A percentile compares a stretch with the other conserved stretches of the same genome.
Conservation (phyloP, 2,329 filamentous ascomycete species). For the Chrysosporium keratinophilum region DNA sequence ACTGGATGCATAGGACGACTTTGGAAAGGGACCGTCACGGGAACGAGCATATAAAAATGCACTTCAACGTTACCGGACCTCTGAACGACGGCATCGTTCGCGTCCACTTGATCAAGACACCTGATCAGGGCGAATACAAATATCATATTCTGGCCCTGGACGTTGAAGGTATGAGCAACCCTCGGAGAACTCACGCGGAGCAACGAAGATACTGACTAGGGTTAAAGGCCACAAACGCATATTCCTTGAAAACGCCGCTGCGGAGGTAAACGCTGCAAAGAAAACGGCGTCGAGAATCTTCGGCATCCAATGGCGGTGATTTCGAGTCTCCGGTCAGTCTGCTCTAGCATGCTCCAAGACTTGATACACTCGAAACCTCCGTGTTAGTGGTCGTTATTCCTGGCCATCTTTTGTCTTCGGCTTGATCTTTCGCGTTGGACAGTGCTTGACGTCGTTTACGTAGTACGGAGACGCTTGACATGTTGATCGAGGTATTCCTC, state of each 20-base stretch:
- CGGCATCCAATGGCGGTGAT: slow-evolving; percentile 39
- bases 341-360: not conserved
- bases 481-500: too few relatives aligned
- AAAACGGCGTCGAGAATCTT: slow-evolving; percentile 41
- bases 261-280: slow-evolving; percentile 29
- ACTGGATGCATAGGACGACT: slow-evolving; percentile 47
- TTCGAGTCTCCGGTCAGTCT: not conserved
- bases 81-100: slow-evolving; percentile 61
- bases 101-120: slow-evolving; percentile 64
- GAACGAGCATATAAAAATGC: slow-evolving; percentile 70
- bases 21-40: slow-evolving; percentile 62
- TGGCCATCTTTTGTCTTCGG: too few relatives aligned
- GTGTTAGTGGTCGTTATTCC: too few relatives aligned
- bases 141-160: slow-evolving; percentile 76
- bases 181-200: not conserved
- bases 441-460: too few relatives aligned
- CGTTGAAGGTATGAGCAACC: slow-evolving; percentile 48
- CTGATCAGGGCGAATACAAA: slow-evolving; percentile 56
- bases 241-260: slow-evolving; percentile 37
- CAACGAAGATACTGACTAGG: not conserved
- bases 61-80: slow-evolving; percentile 74
- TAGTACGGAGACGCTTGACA: too few relatives aligned
- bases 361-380: too few relatives aligned
- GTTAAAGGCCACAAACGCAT: slow-evolving; percentile 35
- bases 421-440: too few relatives aligned